Evolutionary conservation across 495 filamentous ascomycete genomes (phyloP), one percentile per base, ranked within the genome.

Genomic region (Tuber borchii): DNA sequence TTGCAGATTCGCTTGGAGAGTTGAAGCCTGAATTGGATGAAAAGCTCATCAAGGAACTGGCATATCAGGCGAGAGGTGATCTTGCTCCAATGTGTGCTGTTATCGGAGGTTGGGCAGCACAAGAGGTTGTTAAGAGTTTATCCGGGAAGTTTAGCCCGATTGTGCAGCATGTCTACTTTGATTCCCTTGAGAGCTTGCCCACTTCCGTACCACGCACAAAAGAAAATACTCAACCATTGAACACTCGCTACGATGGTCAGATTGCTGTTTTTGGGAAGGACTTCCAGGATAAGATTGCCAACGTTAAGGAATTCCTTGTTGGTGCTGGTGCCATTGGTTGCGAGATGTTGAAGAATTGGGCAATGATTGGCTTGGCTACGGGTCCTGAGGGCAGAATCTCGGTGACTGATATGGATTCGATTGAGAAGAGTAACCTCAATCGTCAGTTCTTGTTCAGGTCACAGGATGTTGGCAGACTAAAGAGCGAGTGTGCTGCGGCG

Each of bases 321-420:
- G 96, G 96, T 76, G 93, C 96, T 39, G 96, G 96, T 76, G 96
- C 96, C 75, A 99, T 99, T 83, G 96, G 96, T 45, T 99, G 96
- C 82, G 96, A 99, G 83, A 99, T 97, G 89, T 87, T 99, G 74
- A 99, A 99, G 88, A 98, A 97, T 84, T 99, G 96, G 95, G 95
- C 96, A 40, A 95, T 98, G 94, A 96, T 98, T 80, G 96, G 96
- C 76, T 87, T 99, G 71, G 95, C 91, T 61, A 92, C 92, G 61
- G 96, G 96, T 46, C 92, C 92, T 37, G 88, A 94, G 45, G 96
- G 96, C 78, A 91, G 91, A 81, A 94, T 99, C 82, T 92, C 83
- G 37, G 92, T 98, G 39, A 97, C 96, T 20, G 96, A 99, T 83
- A 98, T 97, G 91, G 96, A 99, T 79, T 92, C 92, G 76, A 99